Base-by-base conservation (phyloP, 2,329 filamentous ascomycete genomes). In the Cordyceps militaris region DNA sequence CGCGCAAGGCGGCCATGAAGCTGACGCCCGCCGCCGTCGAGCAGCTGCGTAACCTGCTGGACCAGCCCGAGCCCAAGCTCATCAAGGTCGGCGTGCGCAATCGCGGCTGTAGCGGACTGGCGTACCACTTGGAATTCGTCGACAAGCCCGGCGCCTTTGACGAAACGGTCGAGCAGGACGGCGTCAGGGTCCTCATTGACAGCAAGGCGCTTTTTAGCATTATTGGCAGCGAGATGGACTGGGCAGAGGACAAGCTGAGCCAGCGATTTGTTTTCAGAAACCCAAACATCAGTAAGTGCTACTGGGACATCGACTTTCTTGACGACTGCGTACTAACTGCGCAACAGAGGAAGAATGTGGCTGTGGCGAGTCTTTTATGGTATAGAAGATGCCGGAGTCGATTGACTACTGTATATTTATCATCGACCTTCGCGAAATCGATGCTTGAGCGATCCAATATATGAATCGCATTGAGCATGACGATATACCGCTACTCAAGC, bases 221-320 rank as follows among this genome's bases (percentile, higher is more conserved):
- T 56, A 97, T 99, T 66, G 94, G 94, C 5, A 96, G 89, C 69
- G 93, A 97, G 75, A 99, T 99, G 94, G 94, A 99, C 69, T 99
- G 93, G 92, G 81, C 93, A 11, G 92, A 97, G 74, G 94, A 97
- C 66, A 96, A 96, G 76, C 76, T 99, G 63, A 96, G 88, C 71
- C 83, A 92, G 73, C 81, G 89, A 63, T 99, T 99, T 72, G 86
- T 96, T 52, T 99, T 99, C 75, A 87, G 84, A 70, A 99, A 99
- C 71, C 94, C 94, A 2, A 99, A 99, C 69, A 97, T 97, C 70
- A 99, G 92, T 96, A 77, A 83, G 92, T 86, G 30, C 11, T 47
- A 4, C 28, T 47, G 42, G 11, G 4, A 32, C 21, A 4, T 26
- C 4, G 7, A 47, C 11, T 43, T 16, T 4, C 28, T 5, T 24